Evolutionary conservation across 139 green algal genomes (phyloP).

Genomic region (Closterium sp.): DNA sequence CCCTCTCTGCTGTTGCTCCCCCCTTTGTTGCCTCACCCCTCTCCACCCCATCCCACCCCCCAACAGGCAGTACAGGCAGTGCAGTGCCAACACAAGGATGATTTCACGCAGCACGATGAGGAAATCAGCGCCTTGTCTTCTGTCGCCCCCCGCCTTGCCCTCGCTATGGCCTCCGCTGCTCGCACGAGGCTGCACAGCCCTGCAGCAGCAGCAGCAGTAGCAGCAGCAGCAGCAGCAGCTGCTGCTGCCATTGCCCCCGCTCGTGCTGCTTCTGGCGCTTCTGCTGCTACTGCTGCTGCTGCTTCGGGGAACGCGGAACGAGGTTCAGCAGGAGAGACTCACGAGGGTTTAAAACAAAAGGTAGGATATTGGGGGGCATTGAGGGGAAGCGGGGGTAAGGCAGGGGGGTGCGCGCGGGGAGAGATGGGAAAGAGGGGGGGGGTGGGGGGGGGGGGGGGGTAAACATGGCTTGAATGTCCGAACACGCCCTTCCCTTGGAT

Average conservation of each 20-base stretch:
- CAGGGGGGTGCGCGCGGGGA: background rate
- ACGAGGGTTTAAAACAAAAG: background rate
- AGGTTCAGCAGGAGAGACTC: background rate
- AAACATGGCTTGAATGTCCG: background rate
- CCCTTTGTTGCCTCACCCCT: no score
- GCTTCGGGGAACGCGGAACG: background rate
- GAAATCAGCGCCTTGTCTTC: background rate
- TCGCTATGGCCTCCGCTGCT: background rate
- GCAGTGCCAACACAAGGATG: background rate
- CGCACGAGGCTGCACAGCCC: background rate
- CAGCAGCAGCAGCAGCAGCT: background rate
- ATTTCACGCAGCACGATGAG: background rate
- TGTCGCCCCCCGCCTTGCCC: background rate
- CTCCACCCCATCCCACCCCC: no score
- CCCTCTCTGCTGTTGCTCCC: no score
- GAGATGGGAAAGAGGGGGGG: background rate
- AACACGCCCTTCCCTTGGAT: background rate
- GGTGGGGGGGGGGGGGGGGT: no score
- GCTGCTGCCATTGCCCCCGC: no score
- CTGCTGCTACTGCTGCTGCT: background rate
- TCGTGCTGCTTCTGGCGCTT: background rate
- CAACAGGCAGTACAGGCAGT: background rate
- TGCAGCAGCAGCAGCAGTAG: background rate
- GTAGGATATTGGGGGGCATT: no score
- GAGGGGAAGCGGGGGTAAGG: no score